These are phyloP conservation scores for Cutaneotrichosporon mucoides DNA, from an alignment of 1,284 basidiomycete species.

Conservation along the genomic window DNA sequence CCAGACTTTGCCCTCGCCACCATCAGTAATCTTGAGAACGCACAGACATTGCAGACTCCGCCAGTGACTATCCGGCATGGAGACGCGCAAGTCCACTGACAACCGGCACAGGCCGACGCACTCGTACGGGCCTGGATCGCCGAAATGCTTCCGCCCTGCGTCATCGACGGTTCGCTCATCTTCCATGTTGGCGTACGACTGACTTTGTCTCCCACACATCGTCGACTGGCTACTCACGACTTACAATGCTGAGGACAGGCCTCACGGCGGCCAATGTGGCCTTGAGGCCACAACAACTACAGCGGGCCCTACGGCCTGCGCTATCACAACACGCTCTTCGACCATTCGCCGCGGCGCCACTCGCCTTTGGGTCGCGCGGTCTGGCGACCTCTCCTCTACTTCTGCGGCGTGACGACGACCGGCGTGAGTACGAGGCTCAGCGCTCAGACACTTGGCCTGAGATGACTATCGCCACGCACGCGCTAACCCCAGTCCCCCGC, in stretches of 20 bases:
- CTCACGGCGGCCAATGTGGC: not conserved
- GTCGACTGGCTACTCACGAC: not conserved
- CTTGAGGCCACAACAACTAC: not conserved
- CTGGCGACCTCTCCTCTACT: not conserved
- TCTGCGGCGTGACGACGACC: slow-evolving; percentile 7
- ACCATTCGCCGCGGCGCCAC: too few species aligned
- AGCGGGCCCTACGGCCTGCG: not conserved
- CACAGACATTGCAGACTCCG: too few species aligned
- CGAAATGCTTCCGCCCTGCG: not conserved
- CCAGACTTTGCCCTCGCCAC: too few species aligned
- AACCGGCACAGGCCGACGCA: too few species aligned
- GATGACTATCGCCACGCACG: too few species aligned
- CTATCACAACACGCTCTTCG: too few species aligned
- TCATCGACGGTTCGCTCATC: not conserved
- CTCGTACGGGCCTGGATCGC: not conserved
- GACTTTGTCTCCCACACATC: not conserved
- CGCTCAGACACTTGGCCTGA: too few species aligned
- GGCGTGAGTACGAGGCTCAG: too few species aligned
- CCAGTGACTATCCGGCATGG: too few species aligned
- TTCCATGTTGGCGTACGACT: not conserved
- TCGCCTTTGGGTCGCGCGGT: not conserved
- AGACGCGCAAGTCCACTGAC: too few species aligned
- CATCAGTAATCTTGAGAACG: too few species aligned
- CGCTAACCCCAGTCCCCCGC: slow-evolving; percentile 25
- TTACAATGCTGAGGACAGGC: not conserved